Conservation (phyloP, 352 stramenopile genomes). For the Phytophthora hybrid region DNA sequence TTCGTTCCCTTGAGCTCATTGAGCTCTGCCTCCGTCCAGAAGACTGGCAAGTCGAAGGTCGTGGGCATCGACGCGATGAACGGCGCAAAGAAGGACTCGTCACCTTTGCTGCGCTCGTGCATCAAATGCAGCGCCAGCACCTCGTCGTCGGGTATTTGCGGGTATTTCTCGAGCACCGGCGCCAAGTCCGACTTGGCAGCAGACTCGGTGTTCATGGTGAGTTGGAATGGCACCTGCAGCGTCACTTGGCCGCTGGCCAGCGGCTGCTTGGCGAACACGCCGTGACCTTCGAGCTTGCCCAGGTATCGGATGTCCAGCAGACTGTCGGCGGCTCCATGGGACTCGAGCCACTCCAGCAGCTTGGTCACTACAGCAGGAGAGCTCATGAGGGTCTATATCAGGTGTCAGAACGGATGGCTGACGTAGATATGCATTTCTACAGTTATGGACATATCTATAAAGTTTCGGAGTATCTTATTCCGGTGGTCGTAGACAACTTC, state of each 20-base stretch:
- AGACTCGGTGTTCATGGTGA: conserved; percentile 64
- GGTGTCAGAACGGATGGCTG: conserved; percentile 24
- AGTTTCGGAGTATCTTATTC: conserved; percentile 7
- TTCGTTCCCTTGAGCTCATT: conserved; percentile 61
- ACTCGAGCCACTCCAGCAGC: conserved; percentile 52
- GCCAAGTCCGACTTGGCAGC: conserved; percentile 52
- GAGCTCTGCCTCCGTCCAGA: conserved; percentile 59
- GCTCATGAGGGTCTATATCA: conserved; percentile 32
- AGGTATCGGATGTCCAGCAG: conserved; percentile 57
- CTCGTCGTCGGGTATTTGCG: conserved; percentile 56
- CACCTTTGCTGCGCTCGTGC: conserved; percentile 60
- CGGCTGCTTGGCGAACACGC: conserved; percentile 54
- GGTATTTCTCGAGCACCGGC: conserved; percentile 46
- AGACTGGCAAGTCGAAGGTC: conserved; percentile 67
- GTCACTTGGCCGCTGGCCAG: conserved; percentile 51
- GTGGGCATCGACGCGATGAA: conserved; percentile 65
- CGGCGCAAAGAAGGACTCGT: conserved; percentile 55
- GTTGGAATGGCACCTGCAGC: conserved; percentile 56
- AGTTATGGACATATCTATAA: conserved; percentile 20
- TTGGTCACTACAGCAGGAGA: conserved; percentile 34
- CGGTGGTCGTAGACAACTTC: conserved; percentile 27
- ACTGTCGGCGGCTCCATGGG: conserved; percentile 36
- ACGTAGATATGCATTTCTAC: conserved; percentile 12
- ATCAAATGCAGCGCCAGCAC: conserved; percentile 69
- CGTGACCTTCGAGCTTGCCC: conserved; percentile 51